phyloP scores from a whole-genome alignment of 225 moss, liverwort and hornwort species.

The Marchantia polymorpha region DNA sequence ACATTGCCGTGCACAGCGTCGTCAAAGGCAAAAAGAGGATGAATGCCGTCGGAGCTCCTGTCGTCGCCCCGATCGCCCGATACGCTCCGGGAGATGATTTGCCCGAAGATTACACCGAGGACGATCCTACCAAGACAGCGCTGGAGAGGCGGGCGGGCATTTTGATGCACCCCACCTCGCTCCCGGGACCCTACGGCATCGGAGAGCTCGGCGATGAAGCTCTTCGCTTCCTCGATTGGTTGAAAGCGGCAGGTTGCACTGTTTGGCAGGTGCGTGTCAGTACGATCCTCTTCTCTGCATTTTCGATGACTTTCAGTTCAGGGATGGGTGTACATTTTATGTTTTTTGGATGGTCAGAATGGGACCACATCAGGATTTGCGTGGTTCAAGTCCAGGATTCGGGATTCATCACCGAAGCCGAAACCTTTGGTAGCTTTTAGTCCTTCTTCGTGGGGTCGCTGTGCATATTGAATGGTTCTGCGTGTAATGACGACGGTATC shows the following conservation, averaged over 20 bases:
- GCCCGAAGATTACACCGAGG: slow-evolving; percentile 62
- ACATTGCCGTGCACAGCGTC: background rate
- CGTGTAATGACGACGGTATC: background rate
- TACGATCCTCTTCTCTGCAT: background rate
- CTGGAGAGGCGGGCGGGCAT: slow-evolving; percentile 69
- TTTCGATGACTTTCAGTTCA: background rate
- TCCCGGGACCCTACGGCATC: slow-evolving; percentile 74
- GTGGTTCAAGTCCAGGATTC: background rate
- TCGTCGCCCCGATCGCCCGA: slow-evolving; percentile 20
- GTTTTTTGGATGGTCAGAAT: background rate
- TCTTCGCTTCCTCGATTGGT: slow-evolving; percentile 73
- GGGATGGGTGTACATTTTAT: background rate
- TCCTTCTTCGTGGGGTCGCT: too few relatives aligned
- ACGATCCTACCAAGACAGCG: slow-evolving; percentile 58
- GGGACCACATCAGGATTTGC: too few relatives aligned
- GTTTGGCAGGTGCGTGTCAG: slow-evolving; percentile 59
- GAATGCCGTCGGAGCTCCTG: slow-evolving; percentile 3
- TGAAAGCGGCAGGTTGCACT: slow-evolving; percentile 72
- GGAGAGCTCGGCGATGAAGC: slow-evolving; percentile 75
- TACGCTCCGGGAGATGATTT: slow-evolving; percentile 62
- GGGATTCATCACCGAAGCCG: background rate
- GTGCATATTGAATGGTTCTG: background rate
- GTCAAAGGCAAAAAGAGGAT: slow-evolving; percentile 12
- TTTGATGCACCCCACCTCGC: slow-evolving; percentile 74
- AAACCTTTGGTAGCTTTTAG: too few relatives aligned